Percentiles rank a stretch among this genome's conserved stretches.
Evolutionary conservation across 192 early-diverging fungal genomes (phyloP).

Genomic region (Coemansia sp.): DNA sequence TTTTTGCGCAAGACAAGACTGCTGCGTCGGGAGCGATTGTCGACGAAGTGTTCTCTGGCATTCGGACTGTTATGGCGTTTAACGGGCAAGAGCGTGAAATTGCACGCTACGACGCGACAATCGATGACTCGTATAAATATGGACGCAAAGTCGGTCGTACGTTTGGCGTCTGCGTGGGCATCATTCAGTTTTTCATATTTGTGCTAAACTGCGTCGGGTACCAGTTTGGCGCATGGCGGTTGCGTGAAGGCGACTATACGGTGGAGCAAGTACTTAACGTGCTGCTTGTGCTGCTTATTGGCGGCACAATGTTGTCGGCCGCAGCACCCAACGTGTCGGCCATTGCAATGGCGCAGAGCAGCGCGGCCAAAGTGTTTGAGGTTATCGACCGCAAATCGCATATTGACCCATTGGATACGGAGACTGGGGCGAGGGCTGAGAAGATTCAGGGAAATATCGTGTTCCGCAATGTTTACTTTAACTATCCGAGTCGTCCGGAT

Average conservation of each 20-base stretch:
- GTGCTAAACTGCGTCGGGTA: constrained; percentile 4
- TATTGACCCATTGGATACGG: neutral
- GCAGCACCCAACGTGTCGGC: constrained; percentile 4
- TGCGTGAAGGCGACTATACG: neutral
- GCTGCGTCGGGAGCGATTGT: neutral
- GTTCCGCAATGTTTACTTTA: constrained; percentile 62
- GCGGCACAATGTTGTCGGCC: neutral
- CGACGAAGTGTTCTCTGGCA: neutral
- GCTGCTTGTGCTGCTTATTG: neutral
- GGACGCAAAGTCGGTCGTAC: neutral
- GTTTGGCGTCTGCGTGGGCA: neutral
- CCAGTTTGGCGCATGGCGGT: constrained; percentile 2
- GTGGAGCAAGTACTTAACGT: neutral
- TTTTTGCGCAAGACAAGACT: constrained; percentile 1
- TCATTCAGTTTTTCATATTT: constrained; percentile 1
- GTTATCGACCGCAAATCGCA: neutral
- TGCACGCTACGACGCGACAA: neutral
- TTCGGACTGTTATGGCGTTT: neutral
- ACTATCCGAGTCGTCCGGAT: constrained; percentile 80
- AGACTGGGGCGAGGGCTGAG: neutral
- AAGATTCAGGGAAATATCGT: neutral
- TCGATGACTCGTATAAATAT: neutral
- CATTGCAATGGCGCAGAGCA: constrained; percentile 4
- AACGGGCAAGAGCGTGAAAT: neutral
- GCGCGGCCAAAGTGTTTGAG: constrained; percentile 3